These are phyloP conservation scores for Pseudoscleropodium purum DNA, from an alignment of 225 moss, liverwort and hornwort genomes.

Conservation along the genomic window DNA sequence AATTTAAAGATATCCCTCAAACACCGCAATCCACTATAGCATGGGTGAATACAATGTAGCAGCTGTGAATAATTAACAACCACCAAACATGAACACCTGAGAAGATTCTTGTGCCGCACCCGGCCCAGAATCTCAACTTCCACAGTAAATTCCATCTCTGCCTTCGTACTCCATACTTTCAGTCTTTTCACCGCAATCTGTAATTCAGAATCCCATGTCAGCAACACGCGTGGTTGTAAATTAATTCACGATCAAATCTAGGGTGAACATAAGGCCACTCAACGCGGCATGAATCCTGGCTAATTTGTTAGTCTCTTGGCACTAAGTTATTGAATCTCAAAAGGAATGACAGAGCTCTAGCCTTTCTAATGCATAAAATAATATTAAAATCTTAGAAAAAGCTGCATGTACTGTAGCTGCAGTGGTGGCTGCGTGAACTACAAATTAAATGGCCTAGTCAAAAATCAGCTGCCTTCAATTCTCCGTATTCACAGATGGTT, in stretches of 20 bases:
- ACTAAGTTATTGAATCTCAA: background rate
- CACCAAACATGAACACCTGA: background rate
- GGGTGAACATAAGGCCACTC: background rate
- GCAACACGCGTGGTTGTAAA: background rate
- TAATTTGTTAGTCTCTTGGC: background rate
- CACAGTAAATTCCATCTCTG: conserved; percentile 98
- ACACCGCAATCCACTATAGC: background rate
- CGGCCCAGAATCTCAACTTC: conserved; percentile 96
- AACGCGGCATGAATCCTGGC: background rate
- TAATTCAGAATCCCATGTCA: background rate
- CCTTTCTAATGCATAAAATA: background rate
- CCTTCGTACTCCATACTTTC: conserved; percentile 98
- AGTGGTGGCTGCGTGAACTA: background rate
- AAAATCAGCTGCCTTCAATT: background rate
- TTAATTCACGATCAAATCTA: background rate
- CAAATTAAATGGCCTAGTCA: background rate
- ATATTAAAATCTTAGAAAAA: background rate
- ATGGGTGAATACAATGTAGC: background rate
- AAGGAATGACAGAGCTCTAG: background rate
- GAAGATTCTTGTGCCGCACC: conserved; percentile 81
- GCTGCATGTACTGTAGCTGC: background rate
- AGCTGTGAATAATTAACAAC: background rate
- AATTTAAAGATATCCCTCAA: background rate
- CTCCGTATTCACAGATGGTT: background rate
- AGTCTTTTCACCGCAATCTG: conserved; percentile 96